phyloP scores from a whole-genome alignment of 345 rosid species.

The Salix viminalis region DNA sequence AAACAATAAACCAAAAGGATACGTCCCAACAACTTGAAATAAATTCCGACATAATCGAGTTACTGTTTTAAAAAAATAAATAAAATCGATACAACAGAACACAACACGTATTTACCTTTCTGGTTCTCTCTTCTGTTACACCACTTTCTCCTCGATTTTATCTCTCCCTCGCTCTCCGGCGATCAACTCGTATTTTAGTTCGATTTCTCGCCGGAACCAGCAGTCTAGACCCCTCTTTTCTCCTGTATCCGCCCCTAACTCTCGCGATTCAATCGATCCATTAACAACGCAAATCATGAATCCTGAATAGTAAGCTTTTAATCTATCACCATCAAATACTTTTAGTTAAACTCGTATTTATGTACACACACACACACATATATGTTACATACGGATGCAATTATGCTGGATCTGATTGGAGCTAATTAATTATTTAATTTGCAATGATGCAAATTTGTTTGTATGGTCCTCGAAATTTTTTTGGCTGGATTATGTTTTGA shows the following conservation, averaged over 20 bases:
- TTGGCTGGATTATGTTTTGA: neutral
- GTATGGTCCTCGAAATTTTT: neutral
- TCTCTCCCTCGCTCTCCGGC: constrained; percentile 15
- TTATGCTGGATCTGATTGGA: constrained; percentile 8
- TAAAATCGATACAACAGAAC: neutral
- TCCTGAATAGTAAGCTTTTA: constrained; percentile 78
- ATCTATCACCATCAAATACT: neutral
- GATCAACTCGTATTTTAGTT: constrained; percentile 19
- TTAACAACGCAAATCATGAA: constrained; percentile 47
- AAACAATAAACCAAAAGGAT: neutral
- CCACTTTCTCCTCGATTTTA: neutral
- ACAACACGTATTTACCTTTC: neutral
- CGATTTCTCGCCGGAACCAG: constrained; percentile 10
- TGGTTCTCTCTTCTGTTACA: neutral
- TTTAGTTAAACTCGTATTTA: neutral
- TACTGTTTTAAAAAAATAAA: neutral
- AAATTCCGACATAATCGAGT: constrained; percentile 19
- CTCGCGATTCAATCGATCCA: constrained; percentile 16
- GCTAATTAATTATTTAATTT: neutral
- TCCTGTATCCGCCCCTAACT: neutral
- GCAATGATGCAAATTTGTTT: neutral
- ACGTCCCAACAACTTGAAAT: constrained; percentile 23
- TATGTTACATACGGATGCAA: neutral
- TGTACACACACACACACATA: neutral
- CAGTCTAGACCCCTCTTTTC: neutral